Evolutionary conservation across 352 stramenopile genomes (phyloP), one percentile per base, ranked within the genome.

Genomic region (Pythium rishiriense): DNA sequence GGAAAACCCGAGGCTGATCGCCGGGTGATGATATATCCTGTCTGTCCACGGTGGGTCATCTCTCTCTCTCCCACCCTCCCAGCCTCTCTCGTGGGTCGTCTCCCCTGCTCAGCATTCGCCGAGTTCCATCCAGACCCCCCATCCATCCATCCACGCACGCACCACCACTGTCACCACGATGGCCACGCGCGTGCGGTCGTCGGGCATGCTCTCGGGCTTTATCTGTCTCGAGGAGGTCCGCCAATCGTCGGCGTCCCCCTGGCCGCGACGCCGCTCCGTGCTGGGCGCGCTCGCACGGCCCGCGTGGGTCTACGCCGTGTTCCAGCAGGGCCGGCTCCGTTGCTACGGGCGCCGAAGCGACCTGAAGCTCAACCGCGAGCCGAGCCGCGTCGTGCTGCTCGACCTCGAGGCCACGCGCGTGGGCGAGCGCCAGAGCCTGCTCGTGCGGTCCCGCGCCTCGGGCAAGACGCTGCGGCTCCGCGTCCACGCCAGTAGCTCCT

Each of bases 141-240:
- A n/a, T n/a, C n/a, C n/a, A n/a, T n/a, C n/a, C n/a, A n/a, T n/a
- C n/a, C n/a, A n/a, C n/a, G n/a, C n/a, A n/a, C n/a, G n/a, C 42
- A 7, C 42, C 5, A 28, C 42, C n/a, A 19, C n/a, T 9, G 0
- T 21, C 3, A 41, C 2, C 10, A 37, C n/a, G 0, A 47, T 47
- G 41, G 19, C 19, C 6, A 17, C 41, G 19, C 41, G 41, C 6
- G 0, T 33, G 11, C 11, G 37, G 22, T 55, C 48, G 6, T 47
- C 33, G 11, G 42, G 15, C 37, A 58, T 47, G 33, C 62, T 69
- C 46, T 60, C 54, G 28, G 63, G 63, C 28, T 61, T 64, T 19
- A 64, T 69, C 63, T 45, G 48, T 31, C 19, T 69, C 54, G 63
- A 69, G 4, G 55, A 69, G 19, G 63, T 69, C 24, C 37, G n/a